Conservation (phyloP, 371 early-diverging fungal species). For the Mortierella sp. region DNA sequence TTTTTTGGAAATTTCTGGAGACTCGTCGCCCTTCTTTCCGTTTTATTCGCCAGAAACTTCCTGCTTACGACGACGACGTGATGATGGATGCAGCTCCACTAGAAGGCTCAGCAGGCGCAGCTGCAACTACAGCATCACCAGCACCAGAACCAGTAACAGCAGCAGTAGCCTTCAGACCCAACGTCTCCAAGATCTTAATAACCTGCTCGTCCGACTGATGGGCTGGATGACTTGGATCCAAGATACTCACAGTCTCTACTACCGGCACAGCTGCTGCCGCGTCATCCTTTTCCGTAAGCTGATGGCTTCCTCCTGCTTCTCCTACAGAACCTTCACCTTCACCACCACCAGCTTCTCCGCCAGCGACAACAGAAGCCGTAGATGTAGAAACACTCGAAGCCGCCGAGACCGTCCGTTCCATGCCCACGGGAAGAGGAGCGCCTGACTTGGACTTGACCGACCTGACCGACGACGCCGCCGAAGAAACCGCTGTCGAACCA, state of each 20-base stretch:
- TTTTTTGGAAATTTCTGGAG: neutral
- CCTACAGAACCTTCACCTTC: neutral
- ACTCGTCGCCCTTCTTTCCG: neutral
- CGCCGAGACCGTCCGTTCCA: neutral
- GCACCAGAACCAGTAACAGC: neutral
- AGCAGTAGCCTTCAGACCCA: constrained; percentile 21
- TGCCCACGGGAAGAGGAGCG: neutral
- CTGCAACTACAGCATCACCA: neutral
- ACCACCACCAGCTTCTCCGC: neutral
- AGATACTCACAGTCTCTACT: constrained; percentile 23
- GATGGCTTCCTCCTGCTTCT: neutral
- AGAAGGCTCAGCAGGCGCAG: neutral
- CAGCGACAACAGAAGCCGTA: neutral
- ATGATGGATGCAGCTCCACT: neutral
- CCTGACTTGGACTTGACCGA: neutral
- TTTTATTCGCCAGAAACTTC: neutral
- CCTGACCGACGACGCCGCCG: constrained; percentile 27
- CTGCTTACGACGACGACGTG: neutral
- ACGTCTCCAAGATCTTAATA: constrained; percentile 27
- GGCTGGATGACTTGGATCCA: constrained; percentile 40
- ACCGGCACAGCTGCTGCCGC: neutral
- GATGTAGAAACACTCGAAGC: constrained; percentile 6
- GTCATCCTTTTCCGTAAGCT: constrained; percentile 9
- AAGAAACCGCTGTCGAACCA: constrained; percentile 5
- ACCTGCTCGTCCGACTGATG: constrained; percentile 33